Conservation (phyloP, 257 asterid species). For the Solanum verrucosum region DNA sequence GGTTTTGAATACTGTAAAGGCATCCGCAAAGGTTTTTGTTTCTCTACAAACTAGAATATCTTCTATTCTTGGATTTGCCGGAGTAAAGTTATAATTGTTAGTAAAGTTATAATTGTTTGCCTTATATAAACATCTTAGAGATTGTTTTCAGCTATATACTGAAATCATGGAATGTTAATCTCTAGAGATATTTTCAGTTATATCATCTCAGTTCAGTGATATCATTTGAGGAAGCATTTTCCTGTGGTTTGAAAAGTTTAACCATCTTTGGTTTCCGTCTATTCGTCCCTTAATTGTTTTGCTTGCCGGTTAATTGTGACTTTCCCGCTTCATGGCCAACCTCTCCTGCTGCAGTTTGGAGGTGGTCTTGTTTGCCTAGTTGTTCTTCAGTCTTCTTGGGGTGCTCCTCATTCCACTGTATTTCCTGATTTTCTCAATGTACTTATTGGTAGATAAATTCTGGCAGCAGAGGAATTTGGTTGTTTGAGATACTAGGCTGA, state of each 20-base stretch:
- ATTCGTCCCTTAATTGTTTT: background rate
- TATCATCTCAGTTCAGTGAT: background rate
- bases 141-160: background rate
- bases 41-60: background rate
- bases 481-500: background rate
- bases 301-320: background rate
- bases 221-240: background rate
- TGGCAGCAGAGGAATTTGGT: background rate
- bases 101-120: background rate
- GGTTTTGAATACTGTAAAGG: background rate
- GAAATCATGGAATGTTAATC: background rate
- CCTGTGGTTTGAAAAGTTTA: background rate
- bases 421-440: background rate
- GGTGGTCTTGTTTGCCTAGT: background rate
- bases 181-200: background rate
- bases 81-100: background rate
- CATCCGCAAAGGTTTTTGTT: background rate
- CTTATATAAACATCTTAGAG: background rate
- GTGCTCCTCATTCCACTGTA: background rate
- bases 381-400: background rate
- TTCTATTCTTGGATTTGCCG: background rate
- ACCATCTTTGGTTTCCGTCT: too few species aligned
- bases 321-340: background rate
- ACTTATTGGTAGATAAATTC: background rate
- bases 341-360: background rate